Evolutionary conservation across 306 rosid species (phyloP), one percentile per base, ranked within the genome.

Genomic region (Calophaca sinica): DNA sequence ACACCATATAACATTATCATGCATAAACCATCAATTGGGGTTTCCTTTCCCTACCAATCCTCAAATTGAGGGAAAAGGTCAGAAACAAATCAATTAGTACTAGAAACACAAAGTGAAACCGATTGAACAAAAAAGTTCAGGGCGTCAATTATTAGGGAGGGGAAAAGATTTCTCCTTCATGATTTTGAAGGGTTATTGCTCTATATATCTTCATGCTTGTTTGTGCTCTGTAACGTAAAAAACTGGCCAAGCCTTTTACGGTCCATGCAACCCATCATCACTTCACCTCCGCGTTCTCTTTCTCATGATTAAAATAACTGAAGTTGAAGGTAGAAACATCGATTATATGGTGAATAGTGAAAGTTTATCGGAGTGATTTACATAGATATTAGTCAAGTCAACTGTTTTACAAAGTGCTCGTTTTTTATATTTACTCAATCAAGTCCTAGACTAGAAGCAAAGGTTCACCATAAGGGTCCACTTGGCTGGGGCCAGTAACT

Each of bases 161-260:
- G 44, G 61, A 64, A 80, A 77, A 68, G 53, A 57, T 12, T 39
- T 68, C 13, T 15, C 58, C 58, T 68, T 62, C 70, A 74, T 82
- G 79, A 78, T 70, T 73, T 64, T 70, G 70, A 67, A 54, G 70
- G 45, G 36, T 48, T 72, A 58, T 50, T 55, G 78, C 73, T 62
- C 75, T 36, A n/a, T n/a, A n/a, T n/a, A 79, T 86, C 86, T 75
- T 79, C 93, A 81, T 87, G 80, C 84, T 86, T 87, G 88, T 88
- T 86, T 84, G 86, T 70, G 92, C 72, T 74, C 38, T 75, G 75
- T 64, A 84, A 77, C 73, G 74, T 78, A 83, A 81, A 83, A 83
- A 50, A 20, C 11, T 53, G 76, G 64, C 81, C 46, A 55, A 48
- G 62, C 63, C 53, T 61, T 81, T 83, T 71, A 74, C 68, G 41